Base-by-base conservation (phyloP, 768 basidiomycete genomes). In the Trametes cubensis region DNA sequence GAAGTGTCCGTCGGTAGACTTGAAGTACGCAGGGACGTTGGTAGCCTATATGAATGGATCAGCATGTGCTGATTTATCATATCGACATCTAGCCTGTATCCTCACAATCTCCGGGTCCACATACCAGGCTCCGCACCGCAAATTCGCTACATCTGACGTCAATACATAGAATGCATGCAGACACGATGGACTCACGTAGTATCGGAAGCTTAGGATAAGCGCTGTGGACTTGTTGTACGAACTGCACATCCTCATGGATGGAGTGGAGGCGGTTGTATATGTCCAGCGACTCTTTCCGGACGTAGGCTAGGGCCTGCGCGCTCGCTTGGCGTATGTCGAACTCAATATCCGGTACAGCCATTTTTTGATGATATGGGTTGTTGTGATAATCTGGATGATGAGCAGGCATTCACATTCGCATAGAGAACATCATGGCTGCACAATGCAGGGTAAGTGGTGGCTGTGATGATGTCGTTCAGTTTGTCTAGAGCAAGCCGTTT, bases 51-150 rank as follows among this genome's bases (percentile, higher is more conserved):
- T 39, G 18, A n/a, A 3, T 10, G 7, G 18, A 51, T 58, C 30
- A 53, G 8, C 45, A 13, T 71, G 73, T 78, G 55, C 42, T 28
- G 40, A n/a, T 18, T 47, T 39, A 52, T 63, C 45, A 28, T 55
- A 48, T 47, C 56, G 60, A 58, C 30, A 53, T 55, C 34, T 28
- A 6, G 34, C 14, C n/a, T 10, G 26, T 26, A 30, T n/a, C 38
- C 81, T 69, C 70, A 86, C 87, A 58, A 87, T 81, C 7, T 67
- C 61, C 20, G 94, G 91, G 67, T 94, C 81, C 6, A 88, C 85
- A 72, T 97, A 98, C 95, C 95, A 98, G 7, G 89, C 89, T 4
- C 96, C 96, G 69, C 95, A 97, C 23, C 96, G 85, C 69, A 95
- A 82, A 72, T 98, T 98, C 3, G 96, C 94, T 91, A 70, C 34